Evolutionary conservation across 352 stramenopile species (phyloP), one percentile per base, ranked within the genome.

Genomic region (Phytophthora cajani): DNA sequence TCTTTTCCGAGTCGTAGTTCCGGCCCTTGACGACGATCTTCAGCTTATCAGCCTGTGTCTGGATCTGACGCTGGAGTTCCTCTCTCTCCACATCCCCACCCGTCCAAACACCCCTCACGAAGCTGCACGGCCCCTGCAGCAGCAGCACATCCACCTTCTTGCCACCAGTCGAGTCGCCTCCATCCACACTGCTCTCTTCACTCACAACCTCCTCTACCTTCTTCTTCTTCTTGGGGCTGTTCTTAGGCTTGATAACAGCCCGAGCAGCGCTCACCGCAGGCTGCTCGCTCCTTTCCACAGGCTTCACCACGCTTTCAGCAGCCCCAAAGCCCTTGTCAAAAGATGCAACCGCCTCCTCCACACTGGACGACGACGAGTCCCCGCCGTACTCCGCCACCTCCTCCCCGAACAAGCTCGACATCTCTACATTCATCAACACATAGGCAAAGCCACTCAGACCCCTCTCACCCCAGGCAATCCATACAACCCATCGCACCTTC

Each of bases 351-450:
- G 40, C 9, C 12, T 68, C 14, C 38, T 73, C 49, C 21, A 55
- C 52, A 72, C 25, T 51, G 19, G 62, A 58, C 44, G 36, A 44
- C n/a, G 58, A 53, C 5, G n/a, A 44, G 16, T 71, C 64, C 7
- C 52, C 69, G 10, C 70, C 64, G 46, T 84, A 62, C 44, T 86
- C 72, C n/a, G 74, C 68, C 16, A 81, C 68, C 32, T 82, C 68
- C 30, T 82, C 77, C 5, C 82, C 80, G 67, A 90, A 90, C 12
- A 90, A 61, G 1, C 23, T 68, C 17, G 74, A 73, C 77, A 88
- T 84, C 49, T 87, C 82, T 90, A 46, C 52, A 62, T 23, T 23
- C 40, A n/a, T n/a, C 16, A 40, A 2, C 7, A 62, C 9, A 25
- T 19, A 40, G 27, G 27, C 27, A 30, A 12, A 36, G 16, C 44